phyloP scores from a whole-genome alignment of 139 green algal genomes.

The Nannochloris sp. region DNA sequence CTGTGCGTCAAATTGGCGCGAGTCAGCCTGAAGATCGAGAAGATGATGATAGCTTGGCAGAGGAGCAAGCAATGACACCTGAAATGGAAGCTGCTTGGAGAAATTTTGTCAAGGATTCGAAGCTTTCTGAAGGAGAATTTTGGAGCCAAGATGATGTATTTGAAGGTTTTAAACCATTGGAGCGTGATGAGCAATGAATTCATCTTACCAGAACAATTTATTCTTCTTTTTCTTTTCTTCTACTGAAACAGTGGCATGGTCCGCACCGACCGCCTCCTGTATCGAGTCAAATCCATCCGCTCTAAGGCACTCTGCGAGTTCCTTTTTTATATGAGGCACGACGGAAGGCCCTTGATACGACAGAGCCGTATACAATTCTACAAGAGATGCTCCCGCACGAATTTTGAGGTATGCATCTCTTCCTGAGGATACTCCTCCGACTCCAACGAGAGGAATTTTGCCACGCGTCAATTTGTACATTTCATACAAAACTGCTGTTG shows the following conservation, averaged over 20 bases:
- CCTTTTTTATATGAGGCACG: constrained; percentile 78
- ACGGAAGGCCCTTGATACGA: constrained; percentile 81
- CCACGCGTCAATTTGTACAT: constrained; percentile 88
- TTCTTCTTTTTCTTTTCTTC: constrained; percentile 2
- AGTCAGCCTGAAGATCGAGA: constrained; percentile 1
- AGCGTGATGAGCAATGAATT: constrained; percentile 8
- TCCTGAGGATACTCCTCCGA: constrained; percentile 73
- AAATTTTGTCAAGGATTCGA: constrained; percentile 18
- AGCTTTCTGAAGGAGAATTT: constrained; percentile 20
- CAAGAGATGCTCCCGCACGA: constrained; percentile 79
- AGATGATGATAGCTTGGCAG: background rate
- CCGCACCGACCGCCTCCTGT: constrained; percentile 69
- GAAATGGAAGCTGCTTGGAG: constrained; percentile 18
- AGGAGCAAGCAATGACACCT: constrained; percentile 13
- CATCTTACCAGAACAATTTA: background rate
- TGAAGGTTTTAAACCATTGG: constrained; percentile 16
- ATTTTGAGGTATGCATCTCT: constrained; percentile 93
- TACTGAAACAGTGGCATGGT: constrained; percentile 20
- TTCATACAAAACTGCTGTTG: constrained; percentile 64
- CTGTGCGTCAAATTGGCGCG: constrained; percentile 3
- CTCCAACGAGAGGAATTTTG: constrained; percentile 82
- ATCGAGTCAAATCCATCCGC: constrained; percentile 69
- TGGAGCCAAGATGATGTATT: constrained; percentile 20
- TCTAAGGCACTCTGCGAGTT: constrained; percentile 61
- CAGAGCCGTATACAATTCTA: constrained; percentile 92